phyloP scores from a whole-genome alignment of 306 rosid species.

The Cyclanthera cordifolia region DNA sequence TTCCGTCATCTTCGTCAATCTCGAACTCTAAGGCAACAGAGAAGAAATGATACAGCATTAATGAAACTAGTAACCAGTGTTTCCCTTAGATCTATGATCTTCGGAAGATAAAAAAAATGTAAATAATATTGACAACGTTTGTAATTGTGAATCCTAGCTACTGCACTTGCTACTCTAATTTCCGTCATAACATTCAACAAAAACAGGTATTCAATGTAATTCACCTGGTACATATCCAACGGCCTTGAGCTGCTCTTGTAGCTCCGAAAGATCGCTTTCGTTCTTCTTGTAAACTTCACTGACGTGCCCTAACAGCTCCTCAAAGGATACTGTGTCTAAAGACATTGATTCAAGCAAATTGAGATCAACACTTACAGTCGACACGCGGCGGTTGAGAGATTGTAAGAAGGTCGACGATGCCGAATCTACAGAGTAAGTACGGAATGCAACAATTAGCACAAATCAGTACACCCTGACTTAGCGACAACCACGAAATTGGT shows the following conservation, averaged over 20 bases:
- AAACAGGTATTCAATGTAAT: neutral
- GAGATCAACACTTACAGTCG: conserved; percentile 43
- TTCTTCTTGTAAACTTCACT: conserved; percentile 66
- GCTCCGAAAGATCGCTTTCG: conserved; percentile 30
- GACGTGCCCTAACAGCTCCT: conserved; percentile 87
- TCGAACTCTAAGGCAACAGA: conserved; percentile 28
- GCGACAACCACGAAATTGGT: neutral
- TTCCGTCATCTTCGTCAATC: conserved; percentile 37
- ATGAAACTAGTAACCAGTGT: neutral
- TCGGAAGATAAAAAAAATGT: too few relatives aligned
- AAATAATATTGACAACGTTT: neutral
- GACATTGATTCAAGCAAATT: conserved; percentile 67
- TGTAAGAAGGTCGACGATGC: conserved; percentile 71
- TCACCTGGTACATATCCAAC: conserved; percentile 45
- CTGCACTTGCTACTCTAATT: neutral
- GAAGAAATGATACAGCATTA: neutral
- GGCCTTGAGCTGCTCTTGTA: conserved; percentile 38
- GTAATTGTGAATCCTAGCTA: neutral
- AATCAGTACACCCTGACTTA: neutral
- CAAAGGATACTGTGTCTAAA: conserved; percentile 66
- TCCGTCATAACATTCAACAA: neutral
- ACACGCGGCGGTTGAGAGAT: conserved; percentile 61
- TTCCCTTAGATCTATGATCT: neutral
- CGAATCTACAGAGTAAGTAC: conserved; percentile 39
- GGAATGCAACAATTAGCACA: neutral